phyloP scores from a whole-genome alignment of 441 rosid genomes.

The Gossypium lobatum region DNA sequence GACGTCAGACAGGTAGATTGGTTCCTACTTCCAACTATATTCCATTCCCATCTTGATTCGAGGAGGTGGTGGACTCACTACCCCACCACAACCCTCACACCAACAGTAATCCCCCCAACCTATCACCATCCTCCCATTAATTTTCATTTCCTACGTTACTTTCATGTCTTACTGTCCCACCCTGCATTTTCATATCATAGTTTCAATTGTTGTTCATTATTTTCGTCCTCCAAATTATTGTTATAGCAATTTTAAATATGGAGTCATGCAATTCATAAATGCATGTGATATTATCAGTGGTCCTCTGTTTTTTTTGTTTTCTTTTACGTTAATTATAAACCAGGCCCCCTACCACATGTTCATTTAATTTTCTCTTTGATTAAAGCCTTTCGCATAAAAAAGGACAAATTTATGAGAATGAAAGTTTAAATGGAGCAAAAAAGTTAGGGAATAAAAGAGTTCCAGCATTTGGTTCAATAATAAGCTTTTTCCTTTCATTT shows the following conservation, averaged over 20 bases:
- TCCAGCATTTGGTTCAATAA: not conserved
- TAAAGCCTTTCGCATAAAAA: not conserved
- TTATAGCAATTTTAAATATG: too few relatives aligned
- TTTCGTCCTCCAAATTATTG: not conserved
- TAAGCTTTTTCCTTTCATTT: too few relatives aligned
- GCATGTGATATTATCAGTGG: not conserved
- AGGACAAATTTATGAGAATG: not conserved
- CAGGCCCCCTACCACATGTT: not conserved
- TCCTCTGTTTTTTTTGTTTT: not conserved
- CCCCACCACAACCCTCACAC: not conserved
- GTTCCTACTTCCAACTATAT: not conserved
- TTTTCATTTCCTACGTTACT: not conserved
- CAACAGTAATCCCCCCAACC: not conserved
- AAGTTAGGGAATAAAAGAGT: not conserved
- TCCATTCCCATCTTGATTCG: not conserved
- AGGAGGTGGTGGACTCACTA: not conserved
- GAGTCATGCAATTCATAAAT: too few relatives aligned
- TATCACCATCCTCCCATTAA: not conserved
- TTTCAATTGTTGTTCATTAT: not conserved
- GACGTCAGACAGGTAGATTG: not conserved
- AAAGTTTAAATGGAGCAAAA: not conserved
- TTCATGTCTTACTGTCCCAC: not conserved
- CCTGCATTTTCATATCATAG: not conserved
- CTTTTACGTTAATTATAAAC: not conserved
- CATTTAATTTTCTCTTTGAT: not conserved